phyloP scores from a whole-genome alignment of 2,329 filamentous ascomycete species.

The Colletotrichum agaves region DNA sequence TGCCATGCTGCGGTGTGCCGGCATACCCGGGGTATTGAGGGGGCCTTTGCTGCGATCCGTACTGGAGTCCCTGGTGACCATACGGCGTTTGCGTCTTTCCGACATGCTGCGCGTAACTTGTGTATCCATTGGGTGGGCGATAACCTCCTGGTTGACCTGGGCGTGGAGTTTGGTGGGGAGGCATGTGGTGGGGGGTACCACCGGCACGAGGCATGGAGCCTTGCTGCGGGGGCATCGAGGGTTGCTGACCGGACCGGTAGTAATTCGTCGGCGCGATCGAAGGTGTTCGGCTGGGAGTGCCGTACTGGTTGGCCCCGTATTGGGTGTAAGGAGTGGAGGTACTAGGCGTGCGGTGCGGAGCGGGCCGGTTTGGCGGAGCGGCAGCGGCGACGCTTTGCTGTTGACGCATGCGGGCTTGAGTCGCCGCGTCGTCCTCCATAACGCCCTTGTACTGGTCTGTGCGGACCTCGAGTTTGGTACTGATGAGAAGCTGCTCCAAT shows the following conservation, averaged over 20 bases:
- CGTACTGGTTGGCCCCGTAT: slow-evolving; percentile 58
- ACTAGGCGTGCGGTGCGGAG: slow-evolving; percentile 52
- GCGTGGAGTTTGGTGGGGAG: slow-evolving; percentile 47
- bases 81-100: slow-evolving; percentile 64
- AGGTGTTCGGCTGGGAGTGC: slow-evolving; percentile 58
- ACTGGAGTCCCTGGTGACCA: slow-evolving; percentile 62
- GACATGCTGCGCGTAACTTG: slow-evolving; percentile 60
- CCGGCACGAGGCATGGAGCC: slow-evolving; percentile 44
- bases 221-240: slow-evolving; percentile 53
- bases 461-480: slow-evolving; percentile 79
- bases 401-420: slow-evolving; percentile 61
- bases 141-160: slow-evolving; percentile 51
- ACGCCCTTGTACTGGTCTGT: slow-evolving; percentile 79
- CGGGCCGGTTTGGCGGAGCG: slow-evolving; percentile 42
- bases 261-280: slow-evolving; percentile 56
- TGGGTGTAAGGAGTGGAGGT: slow-evolving; percentile 55
- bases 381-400: slow-evolving; percentile 45
- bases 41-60: slow-evolving; percentile 57
- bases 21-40: slow-evolving; percentile 52
- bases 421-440: slow-evolving; percentile 81
- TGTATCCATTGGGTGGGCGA: slow-evolving; percentile 60
- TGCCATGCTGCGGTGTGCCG: slow-evolving; percentile 51
- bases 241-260: slow-evolving; percentile 54
- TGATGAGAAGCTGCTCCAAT: slow-evolving; percentile 84
- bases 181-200: slow-evolving; percentile 38